A percentile compares a stretch with the other conserved stretches of the same genome.
Conservation (phyloP, 176 grass and related monocot species). For the Hsuehochloa calcarea region DNA sequence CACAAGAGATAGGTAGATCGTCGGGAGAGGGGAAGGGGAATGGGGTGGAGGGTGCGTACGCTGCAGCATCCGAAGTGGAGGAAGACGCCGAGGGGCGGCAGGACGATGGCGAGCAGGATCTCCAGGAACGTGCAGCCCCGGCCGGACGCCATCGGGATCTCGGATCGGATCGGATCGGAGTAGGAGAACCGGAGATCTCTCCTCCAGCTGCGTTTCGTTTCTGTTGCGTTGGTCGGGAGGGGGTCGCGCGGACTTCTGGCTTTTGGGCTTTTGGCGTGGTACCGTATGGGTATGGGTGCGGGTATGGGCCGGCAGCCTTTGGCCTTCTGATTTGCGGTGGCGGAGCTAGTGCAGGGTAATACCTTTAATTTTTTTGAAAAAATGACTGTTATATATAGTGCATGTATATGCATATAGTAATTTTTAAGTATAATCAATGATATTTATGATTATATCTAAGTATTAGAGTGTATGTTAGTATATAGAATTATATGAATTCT, state of each 20-base stretch:
- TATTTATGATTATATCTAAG: too few species aligned
- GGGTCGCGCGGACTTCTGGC: background rate
- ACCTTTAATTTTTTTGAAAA: too few species aligned
- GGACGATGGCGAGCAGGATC: constrained; percentile 86
- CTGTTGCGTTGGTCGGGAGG: background rate
- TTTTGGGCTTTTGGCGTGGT: background rate
- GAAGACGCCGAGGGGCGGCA: constrained; percentile 89
- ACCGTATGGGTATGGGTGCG: background rate
- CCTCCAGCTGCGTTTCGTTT: background rate
- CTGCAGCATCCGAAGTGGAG: constrained; percentile 81
- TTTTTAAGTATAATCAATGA: too few species aligned
- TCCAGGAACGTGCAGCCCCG: constrained; percentile 69
- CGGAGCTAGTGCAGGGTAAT: too few species aligned
- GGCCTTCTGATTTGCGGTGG: background rate
- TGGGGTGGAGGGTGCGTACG: constrained; percentile 12
- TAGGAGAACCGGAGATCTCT: background rate
- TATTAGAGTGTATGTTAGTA: too few species aligned
- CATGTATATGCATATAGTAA: too few species aligned
- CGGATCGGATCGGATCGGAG: background rate
- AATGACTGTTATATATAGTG: too few species aligned
- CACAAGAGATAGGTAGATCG: background rate
- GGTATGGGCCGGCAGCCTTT: background rate
- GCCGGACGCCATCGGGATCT: constrained; percentile 43
- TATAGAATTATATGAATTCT: too few species aligned
- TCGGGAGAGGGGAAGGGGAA: background rate